phyloP scores from a whole-genome alignment of 148 eudicot species.

The Silene conica region DNA sequence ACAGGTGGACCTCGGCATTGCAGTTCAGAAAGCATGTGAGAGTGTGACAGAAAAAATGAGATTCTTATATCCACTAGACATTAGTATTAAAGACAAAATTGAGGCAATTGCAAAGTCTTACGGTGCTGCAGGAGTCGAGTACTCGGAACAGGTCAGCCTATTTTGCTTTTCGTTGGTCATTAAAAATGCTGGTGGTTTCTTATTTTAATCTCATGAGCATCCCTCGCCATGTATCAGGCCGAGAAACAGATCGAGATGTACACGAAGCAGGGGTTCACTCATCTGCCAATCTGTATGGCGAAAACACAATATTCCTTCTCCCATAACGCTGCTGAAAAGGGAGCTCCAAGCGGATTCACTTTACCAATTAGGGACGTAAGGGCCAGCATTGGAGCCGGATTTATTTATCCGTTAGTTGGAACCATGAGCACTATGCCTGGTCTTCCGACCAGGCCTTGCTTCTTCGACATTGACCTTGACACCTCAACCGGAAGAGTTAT shows the following conservation, averaged over 20 bases:
- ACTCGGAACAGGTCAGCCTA: slow-evolving; percentile 72
- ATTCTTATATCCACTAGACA: slow-evolving; percentile 86
- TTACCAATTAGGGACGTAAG: slow-evolving; percentile 90
- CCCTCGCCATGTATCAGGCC: slow-evolving; percentile 41
- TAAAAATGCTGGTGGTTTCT: neutral
- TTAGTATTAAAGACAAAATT: slow-evolving; percentile 91
- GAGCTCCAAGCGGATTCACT: slow-evolving; percentile 84
- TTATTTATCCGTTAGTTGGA: slow-evolving; percentile 91
- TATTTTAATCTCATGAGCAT: too few relatives aligned
- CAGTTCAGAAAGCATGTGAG: slow-evolving; percentile 96
- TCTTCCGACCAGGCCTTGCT: slow-evolving; percentile 97
- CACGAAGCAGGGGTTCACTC: slow-evolving; percentile 78
- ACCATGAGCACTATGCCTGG: slow-evolving; percentile 99
- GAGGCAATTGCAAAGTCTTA: slow-evolving; percentile 95
- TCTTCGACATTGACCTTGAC: slow-evolving; percentile 90
- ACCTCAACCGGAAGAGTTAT: slow-evolving; percentile 76
- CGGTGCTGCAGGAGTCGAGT: slow-evolving; percentile 96
- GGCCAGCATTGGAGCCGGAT: slow-evolving; percentile 96
- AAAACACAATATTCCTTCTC: slow-evolving; percentile 97
- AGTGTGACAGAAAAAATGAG: slow-evolving; percentile 60
- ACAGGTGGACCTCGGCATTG: slow-evolving; percentile 93
- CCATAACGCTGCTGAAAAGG: slow-evolving; percentile 67
- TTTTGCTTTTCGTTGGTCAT: slow-evolving; percentile 2
- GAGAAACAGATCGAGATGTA: slow-evolving; percentile 94
- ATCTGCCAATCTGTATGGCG: slow-evolving; percentile 96